Conservation (phyloP, 208 protist species). For the Zelonia costaricensis region DNA sequence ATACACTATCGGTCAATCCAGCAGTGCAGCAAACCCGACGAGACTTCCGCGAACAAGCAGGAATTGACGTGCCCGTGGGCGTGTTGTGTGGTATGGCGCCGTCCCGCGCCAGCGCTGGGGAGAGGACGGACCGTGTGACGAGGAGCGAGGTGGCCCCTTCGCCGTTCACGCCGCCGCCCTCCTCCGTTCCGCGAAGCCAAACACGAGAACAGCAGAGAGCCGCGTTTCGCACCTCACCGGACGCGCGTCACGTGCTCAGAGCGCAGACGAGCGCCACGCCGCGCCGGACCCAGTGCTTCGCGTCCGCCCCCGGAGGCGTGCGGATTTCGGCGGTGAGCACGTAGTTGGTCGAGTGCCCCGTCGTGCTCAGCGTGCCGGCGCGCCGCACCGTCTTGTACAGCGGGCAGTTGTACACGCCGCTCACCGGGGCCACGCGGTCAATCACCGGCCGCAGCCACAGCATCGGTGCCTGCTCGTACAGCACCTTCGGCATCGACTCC, state of each 20-base stretch:
- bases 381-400: constrained; percentile 97
- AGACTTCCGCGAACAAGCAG: too few species aligned
- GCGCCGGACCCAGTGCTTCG: constrained; percentile 95
- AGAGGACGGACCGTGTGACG: too few species aligned
- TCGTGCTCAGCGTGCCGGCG: constrained; percentile 96
- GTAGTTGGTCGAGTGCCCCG: constrained; percentile 98
- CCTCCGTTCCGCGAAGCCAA: not conserved
- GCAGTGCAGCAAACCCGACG: too few species aligned
- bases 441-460: constrained; percentile 93
- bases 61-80: too few species aligned
- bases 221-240: not conserved
- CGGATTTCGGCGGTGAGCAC: constrained; percentile 95
- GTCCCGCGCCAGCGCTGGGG: too few species aligned
- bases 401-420: constrained; percentile 75
- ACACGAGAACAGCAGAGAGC: not conserved
- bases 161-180: not conserved
- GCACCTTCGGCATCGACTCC: constrained; percentile 93
- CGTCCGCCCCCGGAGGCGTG: constrained; percentile 81
- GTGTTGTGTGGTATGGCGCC: too few species aligned
- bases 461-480: constrained; percentile 93
- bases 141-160: too few species aligned
- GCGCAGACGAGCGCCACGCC: constrained; percentile 92
- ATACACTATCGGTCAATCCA: too few species aligned
- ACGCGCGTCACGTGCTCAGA: constrained; percentile 52
- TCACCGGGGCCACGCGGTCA: constrained; percentile 50